Percentiles rank a stretch among this genome's conserved stretches.
Conservation (phyloP, 2,329 filamentous ascomycete genomes). For the Colletotrichum noveboracense region DNA sequence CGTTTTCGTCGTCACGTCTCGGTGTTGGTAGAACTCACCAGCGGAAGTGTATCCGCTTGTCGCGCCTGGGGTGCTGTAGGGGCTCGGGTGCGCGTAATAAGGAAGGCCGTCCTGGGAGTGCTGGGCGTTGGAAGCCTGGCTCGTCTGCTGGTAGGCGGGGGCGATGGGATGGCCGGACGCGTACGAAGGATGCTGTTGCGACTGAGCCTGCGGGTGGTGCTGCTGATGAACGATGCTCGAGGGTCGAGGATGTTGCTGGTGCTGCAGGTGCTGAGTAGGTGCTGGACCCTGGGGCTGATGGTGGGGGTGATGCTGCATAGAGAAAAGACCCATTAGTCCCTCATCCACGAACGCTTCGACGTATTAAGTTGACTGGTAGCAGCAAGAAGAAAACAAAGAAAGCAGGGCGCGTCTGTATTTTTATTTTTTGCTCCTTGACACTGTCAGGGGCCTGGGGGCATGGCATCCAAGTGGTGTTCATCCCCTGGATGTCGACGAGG, state of each 20-base stretch:
- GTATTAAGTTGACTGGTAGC: conserved; percentile 21
- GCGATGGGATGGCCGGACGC: conserved; percentile 69
- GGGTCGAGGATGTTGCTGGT: conserved; percentile 72
- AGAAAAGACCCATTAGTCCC: conserved; percentile 64
- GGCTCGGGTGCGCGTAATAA: conserved; percentile 80
- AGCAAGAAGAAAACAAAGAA: conserved; percentile 37
- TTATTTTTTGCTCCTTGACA: conserved; percentile 51
- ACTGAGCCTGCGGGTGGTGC: conserved; percentile 70
- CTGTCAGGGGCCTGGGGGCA: conserved; percentile 49
- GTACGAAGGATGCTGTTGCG: conserved; percentile 69
- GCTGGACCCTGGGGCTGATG: conserved; percentile 76
- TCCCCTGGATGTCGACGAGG: conserved; percentile 49
- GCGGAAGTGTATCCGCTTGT: conserved; percentile 86
- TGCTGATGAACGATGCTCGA: conserved; percentile 77
- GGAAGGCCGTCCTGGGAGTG: conserved; percentile 68
- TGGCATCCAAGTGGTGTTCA: conserved; percentile 35
- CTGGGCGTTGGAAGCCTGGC: conserved; percentile 66
- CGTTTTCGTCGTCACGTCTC: background rate
- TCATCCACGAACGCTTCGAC: conserved; percentile 35
- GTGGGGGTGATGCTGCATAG: conserved; percentile 79
- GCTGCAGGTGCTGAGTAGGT: conserved; percentile 68
- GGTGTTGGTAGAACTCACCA: conserved; percentile 61
- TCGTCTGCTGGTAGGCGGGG: conserved; percentile 71
- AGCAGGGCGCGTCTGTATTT: conserved; percentile 54
- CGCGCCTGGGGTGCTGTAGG: conserved; percentile 83